phyloP scores from a whole-genome alignment of 345 rosid species.

The Conringia planisiliqua region DNA sequence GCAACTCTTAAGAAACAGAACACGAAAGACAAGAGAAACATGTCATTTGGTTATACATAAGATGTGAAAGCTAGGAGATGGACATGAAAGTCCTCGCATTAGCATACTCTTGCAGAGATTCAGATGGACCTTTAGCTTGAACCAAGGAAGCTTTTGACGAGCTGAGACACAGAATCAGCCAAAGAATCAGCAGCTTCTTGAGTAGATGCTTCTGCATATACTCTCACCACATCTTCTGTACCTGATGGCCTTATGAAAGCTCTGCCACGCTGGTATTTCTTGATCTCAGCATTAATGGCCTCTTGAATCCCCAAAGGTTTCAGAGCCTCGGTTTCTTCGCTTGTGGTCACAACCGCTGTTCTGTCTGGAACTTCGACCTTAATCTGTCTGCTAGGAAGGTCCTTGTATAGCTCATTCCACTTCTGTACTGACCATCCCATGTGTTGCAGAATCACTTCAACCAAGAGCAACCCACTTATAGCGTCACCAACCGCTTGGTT shows the following conservation, averaged over 20 bases:
- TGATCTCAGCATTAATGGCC: constrained; percentile 68
- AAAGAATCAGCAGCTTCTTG: constrained; percentile 77
- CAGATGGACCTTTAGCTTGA: constrained; percentile 13
- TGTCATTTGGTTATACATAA: constrained; percentile 17
- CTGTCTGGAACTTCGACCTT: constrained; percentile 94
- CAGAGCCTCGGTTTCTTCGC: constrained; percentile 73
- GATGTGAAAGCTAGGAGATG: background rate
- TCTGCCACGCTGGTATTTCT: constrained; percentile 58
- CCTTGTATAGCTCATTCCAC: constrained; percentile 80
- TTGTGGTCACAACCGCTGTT: constrained; percentile 66
- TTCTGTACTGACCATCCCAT: constrained; percentile 76
- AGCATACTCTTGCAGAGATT: constrained; percentile 6
- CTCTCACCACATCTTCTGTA: constrained; percentile 90
- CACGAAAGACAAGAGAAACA: background rate
- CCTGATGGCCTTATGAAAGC: constrained; percentile 89
- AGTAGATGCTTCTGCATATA: constrained; percentile 88
- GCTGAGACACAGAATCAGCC: constrained; percentile 61
- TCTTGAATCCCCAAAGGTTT: constrained; percentile 86
- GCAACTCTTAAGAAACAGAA: background rate
- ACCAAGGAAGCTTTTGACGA: constrained; percentile 64
- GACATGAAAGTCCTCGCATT: background rate
- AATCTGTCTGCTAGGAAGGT: constrained; percentile 87
- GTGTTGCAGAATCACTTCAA: constrained; percentile 73
- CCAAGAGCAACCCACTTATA: constrained; percentile 81
- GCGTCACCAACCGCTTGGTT: constrained; percentile 99